Evolutionary conservation across 257 asterid genomes (phyloP).

Genomic region (Solanum habrochaites): DNA sequence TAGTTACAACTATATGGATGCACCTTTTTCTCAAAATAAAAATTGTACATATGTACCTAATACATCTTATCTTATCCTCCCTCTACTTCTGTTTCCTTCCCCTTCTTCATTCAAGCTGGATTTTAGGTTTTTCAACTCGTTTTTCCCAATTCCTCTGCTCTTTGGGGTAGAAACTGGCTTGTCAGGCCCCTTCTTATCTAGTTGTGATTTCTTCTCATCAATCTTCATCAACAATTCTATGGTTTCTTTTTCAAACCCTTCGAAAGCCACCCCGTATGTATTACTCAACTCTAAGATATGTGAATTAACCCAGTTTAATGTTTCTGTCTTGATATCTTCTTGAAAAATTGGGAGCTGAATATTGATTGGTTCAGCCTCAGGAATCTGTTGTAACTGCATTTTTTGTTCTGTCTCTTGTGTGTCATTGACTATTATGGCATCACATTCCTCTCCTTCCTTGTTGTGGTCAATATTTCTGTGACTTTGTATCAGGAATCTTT

Average conservation of each 20-base stretch:
- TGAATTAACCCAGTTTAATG: not conserved
- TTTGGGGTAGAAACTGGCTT: not conserved
- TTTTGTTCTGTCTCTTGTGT: not conserved
- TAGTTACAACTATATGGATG: no score
- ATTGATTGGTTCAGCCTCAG: not conserved
- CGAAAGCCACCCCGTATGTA: not conserved
- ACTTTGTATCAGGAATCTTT: not conserved
- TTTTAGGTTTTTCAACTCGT: not conserved
- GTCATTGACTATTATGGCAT: not conserved
- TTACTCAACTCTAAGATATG: not conserved
- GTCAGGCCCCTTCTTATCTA: not conserved
- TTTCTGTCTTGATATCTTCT: not conserved
- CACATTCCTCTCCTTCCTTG: not conserved
- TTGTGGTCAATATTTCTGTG: not conserved
- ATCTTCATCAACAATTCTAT: not conserved
- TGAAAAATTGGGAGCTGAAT: not conserved
- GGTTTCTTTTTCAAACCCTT: not conserved
- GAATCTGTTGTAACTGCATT: not conserved
- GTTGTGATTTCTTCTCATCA: not conserved
- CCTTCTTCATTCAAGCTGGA: not conserved
- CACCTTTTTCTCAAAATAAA: no score
- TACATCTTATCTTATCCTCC: not conserved
- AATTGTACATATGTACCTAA: no score
- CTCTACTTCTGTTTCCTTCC: not conserved
- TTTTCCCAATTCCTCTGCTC: not conserved